Conservation (phyloP, 169 alveolate genomes). For the Amoebophrya sp. region DNA sequence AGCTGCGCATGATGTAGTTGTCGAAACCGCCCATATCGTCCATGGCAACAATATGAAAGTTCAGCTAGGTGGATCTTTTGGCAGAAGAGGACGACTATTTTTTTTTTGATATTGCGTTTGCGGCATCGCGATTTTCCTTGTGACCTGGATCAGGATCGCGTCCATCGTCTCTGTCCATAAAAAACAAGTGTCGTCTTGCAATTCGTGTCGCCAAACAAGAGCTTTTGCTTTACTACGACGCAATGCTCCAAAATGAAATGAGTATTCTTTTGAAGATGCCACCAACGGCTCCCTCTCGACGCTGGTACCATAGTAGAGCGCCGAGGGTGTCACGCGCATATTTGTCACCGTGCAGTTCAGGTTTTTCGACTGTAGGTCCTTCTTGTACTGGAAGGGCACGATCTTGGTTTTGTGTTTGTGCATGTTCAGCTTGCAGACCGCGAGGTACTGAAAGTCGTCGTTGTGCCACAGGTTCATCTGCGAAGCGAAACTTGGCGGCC, state of each 20-base stretch:
- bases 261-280: too few relatives aligned
- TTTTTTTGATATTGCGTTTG: neutral
- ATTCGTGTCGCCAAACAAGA: too few relatives aligned
- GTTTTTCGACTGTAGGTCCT: slow-evolving; percentile 38
- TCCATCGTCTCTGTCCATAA: neutral
- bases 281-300: too few relatives aligned
- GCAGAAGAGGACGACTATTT: neutral
- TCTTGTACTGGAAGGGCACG: slow-evolving; percentile 38
- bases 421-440: slow-evolving; percentile 38
- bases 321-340: slow-evolving; percentile 67
- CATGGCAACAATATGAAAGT: slow-evolving; percentile 53
- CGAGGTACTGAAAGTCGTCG: slow-evolving; percentile 64
- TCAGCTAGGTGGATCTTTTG: neutral
- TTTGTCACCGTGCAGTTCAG: slow-evolving; percentile 65
- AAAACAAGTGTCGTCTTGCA: too few relatives aligned
- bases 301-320: too few relatives aligned
- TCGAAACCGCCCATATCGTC: slow-evolving; percentile 78
- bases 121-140: neutral
- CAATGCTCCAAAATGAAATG: too few relatives aligned
- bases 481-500: slow-evolving; percentile 77
- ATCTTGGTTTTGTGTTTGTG: slow-evolving; percentile 36
- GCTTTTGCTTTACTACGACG: too few relatives aligned
- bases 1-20: slow-evolving; percentile 65
- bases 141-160: too few relatives aligned
- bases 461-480: slow-evolving; percentile 74